These are phyloP conservation scores for Allium sativum DNA, from an alignment of 106 monocot species.

Conservation along the genomic window DNA sequence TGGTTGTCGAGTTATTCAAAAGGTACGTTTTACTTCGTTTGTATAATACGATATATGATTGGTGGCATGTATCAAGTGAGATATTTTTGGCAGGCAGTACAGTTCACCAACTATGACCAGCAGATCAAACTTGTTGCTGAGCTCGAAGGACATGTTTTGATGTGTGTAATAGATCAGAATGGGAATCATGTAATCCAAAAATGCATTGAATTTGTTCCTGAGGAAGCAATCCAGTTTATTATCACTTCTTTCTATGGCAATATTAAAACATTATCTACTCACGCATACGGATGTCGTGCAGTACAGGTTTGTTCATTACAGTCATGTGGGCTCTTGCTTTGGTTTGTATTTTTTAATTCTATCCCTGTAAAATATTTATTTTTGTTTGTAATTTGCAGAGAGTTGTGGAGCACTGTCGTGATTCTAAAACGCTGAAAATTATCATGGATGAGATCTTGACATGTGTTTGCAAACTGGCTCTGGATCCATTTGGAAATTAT, in stretches of 20 bases:
- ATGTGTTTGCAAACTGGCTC: slow-evolving; percentile 63
- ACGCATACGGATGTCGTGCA: slow-evolving; percentile 88
- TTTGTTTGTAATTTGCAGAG: slow-evolving; percentile 28
- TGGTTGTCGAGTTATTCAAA: too few species aligned
- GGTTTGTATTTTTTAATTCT: background rate
- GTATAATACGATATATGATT: too few species aligned
- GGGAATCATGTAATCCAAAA: slow-evolving; percentile 94
- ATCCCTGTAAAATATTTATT: background rate
- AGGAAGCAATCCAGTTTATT: slow-evolving; percentile 68
- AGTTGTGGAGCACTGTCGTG: slow-evolving; percentile 76
- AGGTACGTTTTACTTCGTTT: too few species aligned
- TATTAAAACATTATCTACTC: slow-evolving; percentile 54
- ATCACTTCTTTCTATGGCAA: slow-evolving; percentile 71
- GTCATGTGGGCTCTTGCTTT: background rate
- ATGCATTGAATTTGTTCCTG: slow-evolving; percentile 85
- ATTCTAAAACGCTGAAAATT: slow-evolving; percentile 53
- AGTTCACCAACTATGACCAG: slow-evolving; percentile 58
- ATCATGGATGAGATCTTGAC: slow-evolving; percentile 82
- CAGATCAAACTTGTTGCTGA: slow-evolving; percentile 67
- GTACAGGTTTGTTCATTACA: slow-evolving; percentile 43
- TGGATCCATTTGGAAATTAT: slow-evolving; percentile 86
- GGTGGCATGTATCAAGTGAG: too few species aligned
- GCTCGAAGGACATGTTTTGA: slow-evolving; percentile 77
- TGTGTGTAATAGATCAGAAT: slow-evolving; percentile 90
- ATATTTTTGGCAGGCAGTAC: slow-evolving; percentile 41